Conservation (phyloP, 1,284 basidiomycete species). For the Polyporus tsugae region DNA sequence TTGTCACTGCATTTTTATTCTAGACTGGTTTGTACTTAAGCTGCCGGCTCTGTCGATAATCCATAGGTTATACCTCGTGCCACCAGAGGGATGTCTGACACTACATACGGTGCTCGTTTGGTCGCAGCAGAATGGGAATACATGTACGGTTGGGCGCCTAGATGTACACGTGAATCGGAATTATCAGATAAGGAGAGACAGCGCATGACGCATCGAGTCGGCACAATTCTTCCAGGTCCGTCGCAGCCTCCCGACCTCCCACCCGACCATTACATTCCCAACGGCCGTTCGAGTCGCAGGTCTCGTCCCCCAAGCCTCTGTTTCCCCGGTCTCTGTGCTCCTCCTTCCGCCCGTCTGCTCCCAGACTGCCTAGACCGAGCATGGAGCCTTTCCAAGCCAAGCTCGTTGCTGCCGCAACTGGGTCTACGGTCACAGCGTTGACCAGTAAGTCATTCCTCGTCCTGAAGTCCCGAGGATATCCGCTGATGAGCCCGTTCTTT, state of each 20-base stretch:
- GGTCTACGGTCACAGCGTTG: slow-evolving; percentile 83
- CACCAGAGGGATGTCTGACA: not conserved
- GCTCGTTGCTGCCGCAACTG: slow-evolving; percentile 81
- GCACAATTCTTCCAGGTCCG: slow-evolving; percentile 22
- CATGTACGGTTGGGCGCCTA: slow-evolving; percentile 23
- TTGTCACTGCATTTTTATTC: slow-evolving; percentile 35
- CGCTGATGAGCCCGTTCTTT: slow-evolving; percentile 7
- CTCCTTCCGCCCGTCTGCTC: slow-evolving; percentile 7
- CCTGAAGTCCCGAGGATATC: slow-evolving; percentile 20
- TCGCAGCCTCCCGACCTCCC: slow-evolving; percentile 13
- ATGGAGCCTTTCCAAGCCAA: slow-evolving; percentile 85
- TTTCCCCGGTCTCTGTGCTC: slow-evolving; percentile 11
- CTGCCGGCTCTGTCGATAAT: slow-evolving; percentile 33
- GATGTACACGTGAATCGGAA: slow-evolving; percentile 14
- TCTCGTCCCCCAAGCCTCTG: slow-evolving; percentile 18
- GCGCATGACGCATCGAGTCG: slow-evolving; percentile 34
- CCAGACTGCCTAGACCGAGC: not conserved
- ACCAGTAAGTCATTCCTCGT: slow-evolving; percentile 66
- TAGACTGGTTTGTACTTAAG: slow-evolving; percentile 36
- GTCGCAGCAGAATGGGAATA: not conserved
- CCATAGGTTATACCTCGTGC: slow-evolving; percentile 16
- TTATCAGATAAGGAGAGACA: slow-evolving; percentile 36
- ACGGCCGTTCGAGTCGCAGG: slow-evolving; percentile 26
- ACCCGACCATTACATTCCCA: slow-evolving; percentile 9
- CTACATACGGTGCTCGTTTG: not conserved